phyloP scores from a whole-genome alignment of 2,329 filamentous ascomycete genomes.

The Colletotrichum lindemuthianum region DNA sequence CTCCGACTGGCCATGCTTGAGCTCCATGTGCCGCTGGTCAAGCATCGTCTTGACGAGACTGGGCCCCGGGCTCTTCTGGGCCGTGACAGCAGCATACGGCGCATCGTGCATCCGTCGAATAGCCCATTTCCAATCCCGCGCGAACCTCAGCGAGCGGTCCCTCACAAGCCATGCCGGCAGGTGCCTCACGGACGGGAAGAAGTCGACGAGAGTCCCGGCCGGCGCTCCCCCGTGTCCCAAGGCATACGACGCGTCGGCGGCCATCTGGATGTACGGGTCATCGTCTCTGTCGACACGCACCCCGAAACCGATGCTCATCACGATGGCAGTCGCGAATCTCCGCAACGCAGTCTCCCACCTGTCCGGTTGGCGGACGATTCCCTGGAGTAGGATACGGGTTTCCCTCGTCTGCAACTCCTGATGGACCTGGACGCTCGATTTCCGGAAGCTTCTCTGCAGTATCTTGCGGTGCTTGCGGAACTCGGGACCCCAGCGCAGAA shows the following conservation, averaged over 20 bases:
- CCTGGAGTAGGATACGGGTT: conserved; percentile 39
- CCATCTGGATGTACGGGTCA: conserved; percentile 46
- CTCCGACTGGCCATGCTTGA: conserved; percentile 45
- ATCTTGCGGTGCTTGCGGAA: conserved; percentile 55
- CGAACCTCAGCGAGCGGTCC: conserved; percentile 44
- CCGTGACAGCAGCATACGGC: conserved; percentile 46
- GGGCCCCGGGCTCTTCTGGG: conserved; percentile 1
- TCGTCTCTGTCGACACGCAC: conserved; percentile 48
- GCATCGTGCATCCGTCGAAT: conserved; percentile 55
- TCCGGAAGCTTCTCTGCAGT: conserved; percentile 54
- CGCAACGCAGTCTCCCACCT: conserved; percentile 50
- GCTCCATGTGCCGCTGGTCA: conserved; percentile 39
- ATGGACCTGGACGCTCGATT: conserved; percentile 46
- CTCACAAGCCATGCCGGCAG: conserved; percentile 49
- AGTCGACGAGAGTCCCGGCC: conserved; percentile 55
- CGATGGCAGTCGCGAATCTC: conserved; percentile 52
- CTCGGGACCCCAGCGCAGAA: conserved; percentile 51
- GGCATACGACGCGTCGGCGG: conserved; percentile 37
- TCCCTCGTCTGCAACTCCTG: conserved; percentile 40
- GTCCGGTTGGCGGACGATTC: conserved; percentile 44
- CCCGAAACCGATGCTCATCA: conserved; percentile 56
- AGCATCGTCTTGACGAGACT: conserved; percentile 41
- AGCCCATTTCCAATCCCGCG: conserved; percentile 42
- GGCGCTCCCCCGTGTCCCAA: conserved; percentile 47
- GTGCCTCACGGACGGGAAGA: conserved; percentile 55